A percentile compares a stretch with the other conserved stretches of the same genome.
Evolutionary conservation across 495 filamentous ascomycete species (phyloP).

Genomic region (Penicillium argentinense): DNA sequence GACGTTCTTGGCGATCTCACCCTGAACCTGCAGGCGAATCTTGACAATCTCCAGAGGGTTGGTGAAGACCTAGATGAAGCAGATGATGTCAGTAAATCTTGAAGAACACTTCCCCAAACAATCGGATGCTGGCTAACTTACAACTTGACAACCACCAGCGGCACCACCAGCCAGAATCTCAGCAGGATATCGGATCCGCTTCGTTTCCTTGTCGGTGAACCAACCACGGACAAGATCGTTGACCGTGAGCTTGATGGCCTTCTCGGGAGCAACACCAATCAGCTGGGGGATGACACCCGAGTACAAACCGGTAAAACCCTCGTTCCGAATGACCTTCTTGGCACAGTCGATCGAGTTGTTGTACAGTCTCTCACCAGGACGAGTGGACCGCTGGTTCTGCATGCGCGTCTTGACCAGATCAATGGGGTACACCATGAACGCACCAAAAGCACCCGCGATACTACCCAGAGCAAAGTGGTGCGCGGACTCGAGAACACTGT

Average conservation of each 20-base stretch:
- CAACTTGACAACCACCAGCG: slow-evolving; percentile 94
- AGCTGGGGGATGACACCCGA: slow-evolving; percentile 93
- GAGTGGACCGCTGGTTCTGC: slow-evolving; percentile 87
- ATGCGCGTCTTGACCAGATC: slow-evolving; percentile 98
- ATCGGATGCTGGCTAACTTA: slow-evolving; percentile 48
- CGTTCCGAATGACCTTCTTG: slow-evolving; percentile 86
- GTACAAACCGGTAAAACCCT: slow-evolving; percentile 86
- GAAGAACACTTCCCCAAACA: no score
- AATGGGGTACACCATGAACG: slow-evolving; percentile 99
- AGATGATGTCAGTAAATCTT: background rate
- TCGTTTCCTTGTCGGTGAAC: slow-evolving; percentile 73
- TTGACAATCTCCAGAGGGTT: slow-evolving; percentile 99
- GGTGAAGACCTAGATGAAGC: slow-evolving; percentile 71
- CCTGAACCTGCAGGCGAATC: slow-evolving; percentile 96
- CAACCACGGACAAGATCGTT: slow-evolving; percentile 85
- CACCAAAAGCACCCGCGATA: slow-evolving; percentile 92
- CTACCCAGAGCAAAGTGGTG: slow-evolving; percentile 89
- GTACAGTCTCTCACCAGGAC: slow-evolving; percentile 85
- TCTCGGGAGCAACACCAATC: slow-evolving; percentile 95
- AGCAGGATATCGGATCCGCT: slow-evolving; percentile 65
- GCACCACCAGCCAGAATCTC: slow-evolving; percentile 88
- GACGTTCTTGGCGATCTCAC: slow-evolving; percentile 86
- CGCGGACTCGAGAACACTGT: slow-evolving; percentile 69
- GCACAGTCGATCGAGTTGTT: slow-evolving; percentile 96
- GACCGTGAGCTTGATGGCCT: slow-evolving; percentile 97